Evolutionary conservation across 768 basidiomycete species (phyloP), one percentile per base, ranked within the genome.

Genomic region (Xerocomus potaroensis): DNA sequence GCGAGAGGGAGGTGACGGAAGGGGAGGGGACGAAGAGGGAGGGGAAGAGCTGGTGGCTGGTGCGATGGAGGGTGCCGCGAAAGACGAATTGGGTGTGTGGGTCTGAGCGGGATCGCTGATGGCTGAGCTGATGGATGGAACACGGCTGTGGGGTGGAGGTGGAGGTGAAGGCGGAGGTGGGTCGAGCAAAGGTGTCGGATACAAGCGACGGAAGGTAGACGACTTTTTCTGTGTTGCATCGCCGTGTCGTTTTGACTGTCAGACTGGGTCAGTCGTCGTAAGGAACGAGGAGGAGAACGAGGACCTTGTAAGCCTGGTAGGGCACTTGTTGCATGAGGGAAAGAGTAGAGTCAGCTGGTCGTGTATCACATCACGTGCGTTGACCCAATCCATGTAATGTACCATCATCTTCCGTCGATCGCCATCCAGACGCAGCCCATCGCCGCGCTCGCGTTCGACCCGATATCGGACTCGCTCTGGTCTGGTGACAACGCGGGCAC

Each of bases 401-500:
- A 14, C 51, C 36, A 40, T 49, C 27, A 10, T 27, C 26, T 10
- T 10, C 26, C 27, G 10, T 49, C 63, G 6, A 54, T 68, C 41
- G 14, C 34, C 3, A 35, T 53, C 0, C 50, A 47, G 15, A 41
- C 49, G 14, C 77, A 79, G 56, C 76, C 84, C 21, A 73, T 87
- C 39, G 84, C 87, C 19, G 79, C 90, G 0, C 73, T 96, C 47
- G 79, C 84, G 0, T 94, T 98, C 63, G 95, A 99, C 67, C 86
- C 91, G 8, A 83, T 87, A 18, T 89, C 91, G 0, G 93, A 97
- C 64, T 80, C 85, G 6, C 70, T 99, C 29, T 96, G 93, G 92
- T 72, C 84, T 38, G 94, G 93, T 24, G 75, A 79, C 8, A 79
- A 81, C 47, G 68, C 78, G 23, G 94, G 95, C 3, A 71, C 72